phyloP scores from a whole-genome alignment of 306 rosid genomes.

The Vigna unguiculata region DNA sequence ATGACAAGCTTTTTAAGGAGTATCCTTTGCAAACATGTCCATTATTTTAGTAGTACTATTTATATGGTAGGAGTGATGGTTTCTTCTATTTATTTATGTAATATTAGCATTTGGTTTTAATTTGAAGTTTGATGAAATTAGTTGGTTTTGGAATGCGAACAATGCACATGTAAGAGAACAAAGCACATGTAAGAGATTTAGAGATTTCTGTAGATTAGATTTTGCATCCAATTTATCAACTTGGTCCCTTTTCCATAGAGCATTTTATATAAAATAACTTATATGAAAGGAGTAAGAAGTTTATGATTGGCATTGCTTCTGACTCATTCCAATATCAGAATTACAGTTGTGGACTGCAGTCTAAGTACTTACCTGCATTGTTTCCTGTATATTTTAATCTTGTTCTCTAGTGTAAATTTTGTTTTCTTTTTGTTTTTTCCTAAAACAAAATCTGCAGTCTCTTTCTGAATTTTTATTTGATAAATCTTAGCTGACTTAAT shows the following conservation, averaged over 20 bases:
- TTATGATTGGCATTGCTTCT: constrained; percentile 16
- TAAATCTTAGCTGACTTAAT: constrained; percentile 15
- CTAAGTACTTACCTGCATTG: background rate
- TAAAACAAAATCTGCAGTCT: constrained; percentile 24
- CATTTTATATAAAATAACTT: constrained; percentile 24
- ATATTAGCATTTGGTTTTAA: constrained; percentile 23
- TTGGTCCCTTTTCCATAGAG: background rate
- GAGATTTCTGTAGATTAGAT: constrained; percentile 24
- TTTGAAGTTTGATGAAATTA: constrained; percentile 13
- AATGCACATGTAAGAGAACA: background rate
- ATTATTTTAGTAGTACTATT: constrained; percentile 4
- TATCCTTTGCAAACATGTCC: constrained; percentile 64
- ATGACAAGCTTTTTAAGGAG: constrained; percentile 96
- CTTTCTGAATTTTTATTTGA: constrained; percentile 32
- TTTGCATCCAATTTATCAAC: constrained; percentile 12
- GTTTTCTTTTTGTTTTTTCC: background rate
- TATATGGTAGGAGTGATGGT: constrained; percentile 21
- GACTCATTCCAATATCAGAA: background rate
- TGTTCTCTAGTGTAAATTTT: background rate
- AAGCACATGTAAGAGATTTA: constrained; percentile 19
- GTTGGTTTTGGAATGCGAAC: constrained; percentile 21
- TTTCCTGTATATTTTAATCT: background rate
- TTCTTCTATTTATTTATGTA: constrained; percentile 17
- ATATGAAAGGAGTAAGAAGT: background rate
- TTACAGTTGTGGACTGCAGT: constrained; percentile 6